These are phyloP conservation scores for Abelmoschus esculentus DNA, from an alignment of 345 rosid genomes.

Conservation along the genomic window DNA sequence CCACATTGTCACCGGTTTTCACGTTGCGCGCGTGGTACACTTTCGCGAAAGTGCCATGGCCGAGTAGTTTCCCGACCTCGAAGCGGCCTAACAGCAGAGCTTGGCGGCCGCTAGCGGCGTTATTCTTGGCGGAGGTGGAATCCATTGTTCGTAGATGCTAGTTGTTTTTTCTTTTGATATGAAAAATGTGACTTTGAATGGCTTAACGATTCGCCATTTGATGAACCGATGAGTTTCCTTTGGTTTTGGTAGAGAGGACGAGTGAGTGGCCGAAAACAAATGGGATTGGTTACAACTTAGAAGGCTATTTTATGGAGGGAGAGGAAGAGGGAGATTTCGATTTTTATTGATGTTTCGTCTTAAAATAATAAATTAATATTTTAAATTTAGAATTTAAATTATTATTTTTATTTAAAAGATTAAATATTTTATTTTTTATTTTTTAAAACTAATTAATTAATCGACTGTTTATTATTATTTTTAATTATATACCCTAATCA, in stretches of 20 bases:
- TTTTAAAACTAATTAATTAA: no score
- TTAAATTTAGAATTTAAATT: no score
- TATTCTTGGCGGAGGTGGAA: constrained; percentile 10
- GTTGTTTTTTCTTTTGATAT: neutral
- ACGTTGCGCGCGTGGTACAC: constrained; percentile 68
- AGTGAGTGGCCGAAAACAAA: neutral
- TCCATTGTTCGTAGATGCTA: neutral
- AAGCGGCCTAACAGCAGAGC: constrained; percentile 57
- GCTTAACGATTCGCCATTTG: neutral
- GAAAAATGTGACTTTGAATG: neutral
- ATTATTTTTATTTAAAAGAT: no score
- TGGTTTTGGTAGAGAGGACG: neutral
- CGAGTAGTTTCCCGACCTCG: constrained; percentile 68
- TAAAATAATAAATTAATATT: no score
- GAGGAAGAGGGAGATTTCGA: neutral
- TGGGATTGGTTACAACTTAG: neutral
- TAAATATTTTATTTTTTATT: no score
- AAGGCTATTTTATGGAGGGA: no score
- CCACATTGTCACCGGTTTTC: constrained; percentile 42
- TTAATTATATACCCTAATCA: no score
- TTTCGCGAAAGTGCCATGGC: constrained; percentile 86
- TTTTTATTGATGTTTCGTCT: neutral
- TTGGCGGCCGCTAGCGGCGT: constrained; percentile 17
- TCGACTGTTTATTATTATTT: no score
- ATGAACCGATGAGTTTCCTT: neutral